Conservation (phyloP, 1,139 yeast species). For the Zygosaccharomyces sapae region DNA sequence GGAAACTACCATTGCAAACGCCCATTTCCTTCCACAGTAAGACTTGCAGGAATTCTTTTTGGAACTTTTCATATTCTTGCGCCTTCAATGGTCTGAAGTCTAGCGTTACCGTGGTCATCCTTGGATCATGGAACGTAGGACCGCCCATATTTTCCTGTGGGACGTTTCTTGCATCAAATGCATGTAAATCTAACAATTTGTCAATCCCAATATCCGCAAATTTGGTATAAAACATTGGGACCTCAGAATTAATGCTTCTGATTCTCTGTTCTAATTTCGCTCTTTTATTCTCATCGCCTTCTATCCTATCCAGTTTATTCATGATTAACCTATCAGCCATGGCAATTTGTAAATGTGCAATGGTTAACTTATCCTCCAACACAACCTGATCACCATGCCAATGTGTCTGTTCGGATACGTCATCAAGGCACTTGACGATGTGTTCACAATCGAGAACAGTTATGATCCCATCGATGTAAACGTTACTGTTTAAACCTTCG, state of each 20-base stretch:
- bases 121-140: slow-evolving; percentile 45
- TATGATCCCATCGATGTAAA: slow-evolving; percentile 90
- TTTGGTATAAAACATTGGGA: slow-evolving; percentile 62
- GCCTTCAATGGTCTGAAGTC: slow-evolving; percentile 26
- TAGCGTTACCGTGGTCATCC: slow-evolving; percentile 44
- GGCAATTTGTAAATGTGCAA: slow-evolving; percentile 88
- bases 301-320: slow-evolving; percentile 66
- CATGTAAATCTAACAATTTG: slow-evolving; percentile 69
- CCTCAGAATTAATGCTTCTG: slow-evolving; percentile 57
- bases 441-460: slow-evolving; percentile 82
- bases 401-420: slow-evolving; percentile 56
- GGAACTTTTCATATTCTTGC: slow-evolving; percentile 23
- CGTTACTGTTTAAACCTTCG: slow-evolving; percentile 76
- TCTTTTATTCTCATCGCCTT: slow-evolving; percentile 31
- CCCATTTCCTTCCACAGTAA: slow-evolving; percentile 37
- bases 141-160: slow-evolving; percentile 26
- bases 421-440: slow-evolving; percentile 63
- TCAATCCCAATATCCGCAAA: slow-evolving; percentile 67
- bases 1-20: slow-evolving; percentile 17
- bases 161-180: slow-evolving; percentile 56
- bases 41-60: slow-evolving; percentile 26
- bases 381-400: slow-evolving; percentile 48
- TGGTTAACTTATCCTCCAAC: slow-evolving; percentile 53
- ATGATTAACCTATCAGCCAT: slow-evolving; percentile 77
- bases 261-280: slow-evolving; percentile 41